A percentile compares a stretch with the other conserved stretches of the same genome.
Conservation (phyloP, 2,329 filamentous ascomycete genomes). For the Fusarium tanahbumbuense region DNA sequence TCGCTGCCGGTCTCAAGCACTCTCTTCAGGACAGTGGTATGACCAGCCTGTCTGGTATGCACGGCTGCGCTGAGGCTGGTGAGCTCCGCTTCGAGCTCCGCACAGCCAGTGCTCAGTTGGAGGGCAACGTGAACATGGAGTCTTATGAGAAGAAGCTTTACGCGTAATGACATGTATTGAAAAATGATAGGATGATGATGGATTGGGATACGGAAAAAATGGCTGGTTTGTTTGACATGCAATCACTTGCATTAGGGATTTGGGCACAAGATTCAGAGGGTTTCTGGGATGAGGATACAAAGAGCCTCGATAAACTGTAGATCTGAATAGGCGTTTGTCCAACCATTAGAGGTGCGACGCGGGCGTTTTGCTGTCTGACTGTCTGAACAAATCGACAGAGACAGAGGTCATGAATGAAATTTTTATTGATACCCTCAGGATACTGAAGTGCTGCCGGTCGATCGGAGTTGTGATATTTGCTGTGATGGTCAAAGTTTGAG, state of each 20-base stretch:
- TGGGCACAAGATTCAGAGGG: slow-evolving; percentile 33
- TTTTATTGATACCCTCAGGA: slow-evolving; percentile 39
- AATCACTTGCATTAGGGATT: slow-evolving; percentile 36
- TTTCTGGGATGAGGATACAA: slow-evolving; percentile 33
- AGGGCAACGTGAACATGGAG: slow-evolving; percentile 98
- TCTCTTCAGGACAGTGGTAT: slow-evolving; percentile 95
- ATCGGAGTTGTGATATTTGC: slow-evolving; percentile 19
- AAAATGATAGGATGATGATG: slow-evolving; percentile 34
- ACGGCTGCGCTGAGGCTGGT: slow-evolving; percentile 78
- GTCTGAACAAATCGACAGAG: slow-evolving; percentile 22
- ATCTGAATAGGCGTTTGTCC: slow-evolving; percentile 48
- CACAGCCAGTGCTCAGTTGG: slow-evolving; percentile 92
- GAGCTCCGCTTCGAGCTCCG: slow-evolving; percentile 91
- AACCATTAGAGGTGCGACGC: slow-evolving; percentile 46
- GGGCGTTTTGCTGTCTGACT: slow-evolving; percentile 42
- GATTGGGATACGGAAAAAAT: slow-evolving; percentile 28
- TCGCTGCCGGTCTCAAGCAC: slow-evolving; percentile 95
- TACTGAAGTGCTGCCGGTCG: slow-evolving; percentile 43
- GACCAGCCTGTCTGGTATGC: slow-evolving; percentile 81
- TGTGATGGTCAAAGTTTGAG: neutral
- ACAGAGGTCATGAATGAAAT: slow-evolving; percentile 43
- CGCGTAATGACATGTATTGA: slow-evolving; percentile 67
- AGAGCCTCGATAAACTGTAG: slow-evolving; percentile 41
- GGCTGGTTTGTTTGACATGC: slow-evolving; percentile 33
- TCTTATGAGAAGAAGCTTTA: slow-evolving; percentile 99